Conservation (phyloP, 768 basidiomycete genomes). For the Saitozyma podzolica region DNA sequence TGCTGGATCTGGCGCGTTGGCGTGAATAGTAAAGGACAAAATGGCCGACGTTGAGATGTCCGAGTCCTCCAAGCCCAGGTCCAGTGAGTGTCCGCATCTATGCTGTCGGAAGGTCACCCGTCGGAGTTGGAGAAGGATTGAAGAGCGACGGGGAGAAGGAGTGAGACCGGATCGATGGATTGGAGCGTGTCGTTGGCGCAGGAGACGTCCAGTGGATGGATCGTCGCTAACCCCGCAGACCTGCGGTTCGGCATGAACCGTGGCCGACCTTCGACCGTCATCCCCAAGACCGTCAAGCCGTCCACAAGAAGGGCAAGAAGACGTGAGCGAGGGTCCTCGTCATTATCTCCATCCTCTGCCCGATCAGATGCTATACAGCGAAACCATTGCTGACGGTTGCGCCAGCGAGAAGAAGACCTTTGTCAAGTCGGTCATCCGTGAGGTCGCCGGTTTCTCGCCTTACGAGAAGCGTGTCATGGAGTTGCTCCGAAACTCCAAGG, state of each 20-base stretch:
- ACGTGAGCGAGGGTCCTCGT: conserved; percentile 55
- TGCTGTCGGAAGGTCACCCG: neutral
- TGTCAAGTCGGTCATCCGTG: conserved; percentile 87
- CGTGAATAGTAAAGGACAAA: conserved; percentile 14
- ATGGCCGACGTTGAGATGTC: conserved; percentile 51
- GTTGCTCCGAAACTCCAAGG: conserved; percentile 97
- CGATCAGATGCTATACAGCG: neutral
- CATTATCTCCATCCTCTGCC: neutral
- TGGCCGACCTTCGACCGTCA: conserved; percentile 83
- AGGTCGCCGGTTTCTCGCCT: conserved; percentile 95
- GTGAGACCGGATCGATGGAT: neutral
- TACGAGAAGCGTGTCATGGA: conserved; percentile 99
- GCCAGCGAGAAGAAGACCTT: conserved; percentile 77
- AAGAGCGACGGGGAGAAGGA: neutral
- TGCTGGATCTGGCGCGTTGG: neutral
- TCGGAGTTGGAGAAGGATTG: neutral
- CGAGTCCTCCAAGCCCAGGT: conserved; percentile 37
- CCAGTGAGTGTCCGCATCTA: conserved; percentile 35
- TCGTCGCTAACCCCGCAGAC: conserved; percentile 58
- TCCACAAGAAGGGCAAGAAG: conserved; percentile 89
- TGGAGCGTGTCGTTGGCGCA: neutral
- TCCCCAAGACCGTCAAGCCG: conserved; percentile 72
- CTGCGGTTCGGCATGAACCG: conserved; percentile 80
- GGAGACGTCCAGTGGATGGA: neutral
- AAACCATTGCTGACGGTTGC: conserved; percentile 1